A percentile compares a stretch with the other conserved stretches of the same genome.
Conservation (phyloP, 2,329 filamentous ascomycete genomes). For the Clonostachys solani region DNA sequence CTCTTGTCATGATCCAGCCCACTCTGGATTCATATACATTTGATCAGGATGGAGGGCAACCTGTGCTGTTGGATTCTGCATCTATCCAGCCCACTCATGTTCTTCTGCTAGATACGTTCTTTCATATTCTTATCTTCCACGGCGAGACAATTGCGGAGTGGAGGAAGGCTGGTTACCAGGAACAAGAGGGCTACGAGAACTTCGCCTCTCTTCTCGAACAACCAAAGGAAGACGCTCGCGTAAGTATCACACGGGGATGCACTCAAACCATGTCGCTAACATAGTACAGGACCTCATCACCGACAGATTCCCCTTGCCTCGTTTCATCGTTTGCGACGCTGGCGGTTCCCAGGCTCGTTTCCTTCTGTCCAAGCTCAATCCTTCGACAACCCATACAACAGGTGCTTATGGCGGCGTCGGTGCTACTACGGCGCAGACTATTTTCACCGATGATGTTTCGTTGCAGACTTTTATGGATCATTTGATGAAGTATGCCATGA, state of each 20-base stretch:
- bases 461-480: slow-evolving; percentile 99
- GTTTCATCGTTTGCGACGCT: slow-evolving; percentile 98
- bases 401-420: slow-evolving; percentile 87
- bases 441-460: slow-evolving; percentile 98
- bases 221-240: slow-evolving; percentile 93
- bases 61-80: slow-evolving; percentile 92
- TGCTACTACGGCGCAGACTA: slow-evolving; percentile 86
- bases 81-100: slow-evolving; percentile 95
- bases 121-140: slow-evolving; percentile 99
- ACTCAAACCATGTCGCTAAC: slow-evolving; percentile 6
- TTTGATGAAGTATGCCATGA: slow-evolving; percentile 81
- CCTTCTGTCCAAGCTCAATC: slow-evolving; percentile 93
- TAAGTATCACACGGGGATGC: slow-evolving; percentile 37
- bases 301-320: slow-evolving; percentile 94
- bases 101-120: slow-evolving; percentile 94
- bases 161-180: slow-evolving; percentile 96
- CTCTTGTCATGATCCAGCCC: slow-evolving; percentile 97
- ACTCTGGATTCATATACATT: slow-evolving; percentile 97
- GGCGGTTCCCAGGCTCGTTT: slow-evolving; percentile 97
- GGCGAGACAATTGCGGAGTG: slow-evolving; percentile 97
- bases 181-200: slow-evolving; percentile 97
- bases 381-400: slow-evolving; percentile 92
- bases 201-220: slow-evolving; percentile 83
- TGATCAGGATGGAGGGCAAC: slow-evolving; percentile 87
- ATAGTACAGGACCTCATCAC: slow-evolving; percentile 79